Conservation (phyloP, 805 yeast species). For the Jamesozyma hellenica region DNA sequence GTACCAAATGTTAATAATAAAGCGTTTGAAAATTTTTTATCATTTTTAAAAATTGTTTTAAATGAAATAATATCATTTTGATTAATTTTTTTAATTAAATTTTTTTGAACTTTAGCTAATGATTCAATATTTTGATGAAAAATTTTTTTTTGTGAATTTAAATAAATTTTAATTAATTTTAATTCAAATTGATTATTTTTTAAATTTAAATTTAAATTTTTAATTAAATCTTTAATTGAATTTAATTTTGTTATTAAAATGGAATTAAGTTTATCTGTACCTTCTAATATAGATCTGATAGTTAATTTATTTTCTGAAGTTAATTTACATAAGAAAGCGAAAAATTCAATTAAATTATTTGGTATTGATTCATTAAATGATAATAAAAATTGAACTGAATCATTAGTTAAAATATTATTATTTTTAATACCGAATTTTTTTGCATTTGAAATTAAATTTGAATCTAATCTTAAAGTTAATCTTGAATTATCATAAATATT, state of each 20-base stretch:
- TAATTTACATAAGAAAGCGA: slow-evolving; percentile 43
- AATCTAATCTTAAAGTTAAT: slow-evolving; percentile 47
- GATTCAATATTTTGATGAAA: slow-evolving; percentile 37
- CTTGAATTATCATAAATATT: slow-evolving; percentile 52
- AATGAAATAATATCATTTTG: slow-evolving; percentile 34
- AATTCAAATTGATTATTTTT: slow-evolving; percentile 19
- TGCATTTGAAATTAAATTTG: slow-evolving; percentile 23
- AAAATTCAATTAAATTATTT: slow-evolving; percentile 39
- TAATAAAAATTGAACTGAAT: slow-evolving; percentile 35
- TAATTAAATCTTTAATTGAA: slow-evolving; percentile 29
- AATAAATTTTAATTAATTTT: slow-evolving; percentile 36
- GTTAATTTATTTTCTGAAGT: slow-evolving; percentile 39
- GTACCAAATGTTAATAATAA: slow-evolving; percentile 49
- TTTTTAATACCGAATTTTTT: slow-evolving; percentile 32
- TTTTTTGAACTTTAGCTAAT: slow-evolving; percentile 20
- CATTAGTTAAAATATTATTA: slow-evolving; percentile 24
- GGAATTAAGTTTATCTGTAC: slow-evolving; percentile 42
- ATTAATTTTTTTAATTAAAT: slow-evolving; percentile 37
- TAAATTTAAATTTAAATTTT: slow-evolving; percentile 17
- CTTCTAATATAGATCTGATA: slow-evolving; percentile 50
- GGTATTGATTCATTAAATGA: slow-evolving; percentile 32
- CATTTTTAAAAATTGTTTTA: slow-evolving; percentile 48
- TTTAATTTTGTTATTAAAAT: slow-evolving; percentile 44
- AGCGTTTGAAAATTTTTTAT: slow-evolving; percentile 43
- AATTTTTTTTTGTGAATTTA: slow-evolving; percentile 39